Conservation (phyloP, 148 eudicot species). For the Polygonum aviculare region DNA sequence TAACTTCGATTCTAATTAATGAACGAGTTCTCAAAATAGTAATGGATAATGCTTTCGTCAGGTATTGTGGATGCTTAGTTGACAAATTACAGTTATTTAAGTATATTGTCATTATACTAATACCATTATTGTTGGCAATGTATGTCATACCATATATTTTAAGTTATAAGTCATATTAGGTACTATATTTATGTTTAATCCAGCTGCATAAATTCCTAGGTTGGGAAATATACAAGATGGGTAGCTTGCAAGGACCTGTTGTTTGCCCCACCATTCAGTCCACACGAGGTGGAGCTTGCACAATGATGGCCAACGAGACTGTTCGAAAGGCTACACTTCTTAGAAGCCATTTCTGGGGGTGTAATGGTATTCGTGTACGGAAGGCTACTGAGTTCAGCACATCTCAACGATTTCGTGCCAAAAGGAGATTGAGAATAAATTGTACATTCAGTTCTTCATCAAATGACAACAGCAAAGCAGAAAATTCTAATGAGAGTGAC, state of each 20-base stretch:
- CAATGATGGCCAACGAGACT: slow-evolving; percentile 33
- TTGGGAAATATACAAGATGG: slow-evolving; percentile 37
- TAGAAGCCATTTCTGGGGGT: slow-evolving; percentile 57
- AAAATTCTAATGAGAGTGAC: slow-evolving; percentile 59
- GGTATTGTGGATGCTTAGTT: not conserved
- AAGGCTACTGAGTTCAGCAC: slow-evolving; percentile 22
- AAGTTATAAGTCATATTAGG: not conserved
- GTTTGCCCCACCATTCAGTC: slow-evolving; percentile 55
- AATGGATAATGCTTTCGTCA: not conserved
- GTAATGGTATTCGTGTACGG: slow-evolving; percentile 23
- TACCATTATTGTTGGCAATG: not conserved
- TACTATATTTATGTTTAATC: not conserved
- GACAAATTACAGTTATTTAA: not conserved
- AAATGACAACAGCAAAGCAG: slow-evolving; percentile 81
- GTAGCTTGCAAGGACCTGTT: slow-evolving; percentile 67
- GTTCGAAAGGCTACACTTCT: slow-evolving; percentile 26
- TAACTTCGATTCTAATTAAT: not conserved
- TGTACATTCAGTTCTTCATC: slow-evolving; percentile 83
- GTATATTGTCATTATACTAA: not conserved
- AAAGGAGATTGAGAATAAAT: slow-evolving; percentile 30
- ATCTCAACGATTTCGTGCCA: slow-evolving; percentile 18
- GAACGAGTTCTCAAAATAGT: not conserved
- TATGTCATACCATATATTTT: not conserved
- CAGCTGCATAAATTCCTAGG: not conserved
- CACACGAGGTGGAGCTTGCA: slow-evolving; percentile 43